Evolutionary conservation across 495 filamentous ascomycete species (phyloP), one percentile per base, ranked within the genome.

Genomic region (Haplographium delicatum): DNA sequence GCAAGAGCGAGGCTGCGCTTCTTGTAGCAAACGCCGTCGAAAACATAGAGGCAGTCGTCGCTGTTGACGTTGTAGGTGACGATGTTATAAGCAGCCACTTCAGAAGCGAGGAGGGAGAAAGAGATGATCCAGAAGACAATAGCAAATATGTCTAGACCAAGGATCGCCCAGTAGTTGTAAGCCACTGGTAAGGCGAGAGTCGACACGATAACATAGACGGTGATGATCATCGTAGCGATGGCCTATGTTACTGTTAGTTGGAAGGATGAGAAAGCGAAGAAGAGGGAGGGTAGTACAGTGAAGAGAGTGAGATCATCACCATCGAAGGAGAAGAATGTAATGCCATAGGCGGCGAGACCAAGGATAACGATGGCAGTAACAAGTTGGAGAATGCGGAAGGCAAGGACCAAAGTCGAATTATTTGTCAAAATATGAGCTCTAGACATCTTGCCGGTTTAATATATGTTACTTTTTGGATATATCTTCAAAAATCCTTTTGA

Each of bases 291-390:
- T 49, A 68, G 9, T 62, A 75, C 73, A n/a, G 68, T 69, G 15
- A 69, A 67, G 1, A 75, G 47, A 33, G 63, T 65, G 16, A 71
- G 52, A 18, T 41, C 34, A 49, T 63, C 62, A 2, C 63, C 72
- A 33, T 52, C 45, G 16, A 64, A 60, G 15, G 58, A 47, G 5
- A 57, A 28, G 25, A 35, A 58, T 4, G 46, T 66, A 62, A 51
- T 61, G 73, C 82, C 74, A 64, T 86, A 88, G 38, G 76, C 83
- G 9, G 74, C 74, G 11, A 91, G 58, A n/a, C 76, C 86, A 25
- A 91, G 66, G 40, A 84, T 68, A 40, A 83, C 72, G 51, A 89
- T 60, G n/a, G 78, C 76, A 43, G 88, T 65, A 31, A 85, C 58
- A 20, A 76, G 66, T 60, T 91, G 86, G 41, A 75, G 56, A 47